Conservation (phyloP, 2,329 filamentous ascomycete species). For the Metarhizium rileyi region DNA sequence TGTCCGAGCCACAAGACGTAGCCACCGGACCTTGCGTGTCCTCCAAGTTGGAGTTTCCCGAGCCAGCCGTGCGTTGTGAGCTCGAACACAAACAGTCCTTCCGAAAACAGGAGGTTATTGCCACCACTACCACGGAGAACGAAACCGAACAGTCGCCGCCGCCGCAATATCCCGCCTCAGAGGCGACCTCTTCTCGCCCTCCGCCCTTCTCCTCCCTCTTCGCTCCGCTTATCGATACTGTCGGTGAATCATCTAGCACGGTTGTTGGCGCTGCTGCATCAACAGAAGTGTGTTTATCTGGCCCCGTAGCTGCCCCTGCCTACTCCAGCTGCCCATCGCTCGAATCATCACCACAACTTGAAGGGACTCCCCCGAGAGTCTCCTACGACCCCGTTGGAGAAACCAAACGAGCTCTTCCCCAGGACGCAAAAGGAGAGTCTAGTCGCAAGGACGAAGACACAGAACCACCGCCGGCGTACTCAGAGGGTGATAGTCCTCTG, state of each 20-base stretch:
- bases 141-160: conserved; percentile 40
- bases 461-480: conserved; percentile 93
- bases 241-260: conserved; percentile 22
- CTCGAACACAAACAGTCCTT: conserved; percentile 12
- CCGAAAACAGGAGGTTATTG: conserved; percentile 13
- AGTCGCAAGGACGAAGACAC: conserved; percentile 71
- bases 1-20: conserved; percentile 26
- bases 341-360: conserved; percentile 26
- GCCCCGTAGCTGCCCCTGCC: conserved; percentile 41
- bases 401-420: conserved; percentile 76
- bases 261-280: conserved; percentile 18
- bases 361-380: conserved; percentile 25
- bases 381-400: conserved; percentile 52
- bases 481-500: conserved; percentile 87
- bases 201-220: conserved; percentile 55
- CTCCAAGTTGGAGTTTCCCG: conserved; percentile 20
- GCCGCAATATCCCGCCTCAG: conserved; percentile 48
- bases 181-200: conserved; percentile 42
- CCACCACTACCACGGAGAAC: conserved; percentile 13
- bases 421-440: conserved; percentile 67
- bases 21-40: conserved; percentile 26
- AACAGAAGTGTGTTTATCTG: conserved; percentile 21
- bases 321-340: conserved; percentile 33
- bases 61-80: conserved; percentile 18
- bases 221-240: conserved; percentile 28